Base-by-base conservation (phyloP, 1,284 basidiomycete genomes). In the Athelia sp. region DNA sequence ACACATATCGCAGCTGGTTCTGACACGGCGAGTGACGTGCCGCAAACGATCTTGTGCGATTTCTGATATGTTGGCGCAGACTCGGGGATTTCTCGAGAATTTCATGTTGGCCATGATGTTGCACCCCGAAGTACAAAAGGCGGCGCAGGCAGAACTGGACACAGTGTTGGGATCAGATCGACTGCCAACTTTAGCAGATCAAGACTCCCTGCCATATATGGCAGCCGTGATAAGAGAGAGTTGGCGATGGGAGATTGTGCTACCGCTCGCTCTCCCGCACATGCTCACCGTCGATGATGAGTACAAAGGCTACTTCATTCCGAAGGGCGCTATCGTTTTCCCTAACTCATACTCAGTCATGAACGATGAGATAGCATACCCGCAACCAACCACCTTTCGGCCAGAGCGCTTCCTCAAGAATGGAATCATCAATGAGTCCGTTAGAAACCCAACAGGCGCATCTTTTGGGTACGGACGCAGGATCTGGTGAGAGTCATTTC, bases 381-480 rank as follows among this genome's bases (percentile, higher is more conserved):
- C 59, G 2, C 54, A 71, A 17, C 68, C 71, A 3, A 48, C 60
- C 22, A 49, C 53, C n/a, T 74, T 72, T 54, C 60, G 59, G 15
- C 71, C 71, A 1, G 65, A 65, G 14, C 62, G 69, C 0, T 71
- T 63, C 52, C 47, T 72, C 14, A 63, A 60, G 50, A 56, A 64
- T 29, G 67, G 67, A 6, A 59, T 65, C 42, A 58, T 69, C 14
- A 56, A 66, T 46, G 58, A 59, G 9, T 47, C 43, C 1, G 58
- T 61, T 3, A 48, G 53, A 45, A 58, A 64, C 49, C 67, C 68
- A 4, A 52, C 52, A 4, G 58, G 58, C 15, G 58, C 17, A 17
- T 6, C 60, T 3, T 71, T 69, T 49, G 70, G 67, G 2, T 70
- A 56, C 46, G 70, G 70, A n/a, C 56, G 69, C 15, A 54, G 69